These are phyloP conservation scores for Cytospora piceae DNA, from an alignment of 2,329 filamentous ascomycete genomes.

Conservation along the genomic window DNA sequence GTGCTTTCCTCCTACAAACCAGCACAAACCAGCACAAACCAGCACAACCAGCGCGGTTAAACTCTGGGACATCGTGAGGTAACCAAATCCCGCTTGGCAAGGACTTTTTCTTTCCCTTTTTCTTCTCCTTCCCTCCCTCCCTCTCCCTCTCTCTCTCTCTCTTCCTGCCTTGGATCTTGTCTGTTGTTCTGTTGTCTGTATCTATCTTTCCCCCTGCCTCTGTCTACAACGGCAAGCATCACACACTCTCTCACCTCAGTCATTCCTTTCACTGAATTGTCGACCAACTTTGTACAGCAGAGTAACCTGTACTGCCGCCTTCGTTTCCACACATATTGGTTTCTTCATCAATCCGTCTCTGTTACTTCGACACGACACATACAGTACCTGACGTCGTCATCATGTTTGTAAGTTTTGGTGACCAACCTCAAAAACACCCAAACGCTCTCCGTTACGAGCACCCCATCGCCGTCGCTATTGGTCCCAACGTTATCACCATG, in stretches of 20 bases:
- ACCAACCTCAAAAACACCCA: not conserved
- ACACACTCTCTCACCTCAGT: constrained; percentile 12
- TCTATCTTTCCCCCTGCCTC: not conserved
- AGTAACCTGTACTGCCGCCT: not conserved
- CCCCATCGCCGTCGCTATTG: not conserved
- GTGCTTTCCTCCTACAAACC: not conserved
- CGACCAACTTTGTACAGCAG: not conserved
- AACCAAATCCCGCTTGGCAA: not conserved
- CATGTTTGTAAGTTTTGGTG: constrained; percentile 21
- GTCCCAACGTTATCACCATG: not conserved
- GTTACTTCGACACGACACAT: not conserved
- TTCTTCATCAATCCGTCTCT: not conserved
- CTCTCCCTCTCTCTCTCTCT: not conserved
- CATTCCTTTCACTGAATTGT: constrained; percentile 21
- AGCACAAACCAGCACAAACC: no score
- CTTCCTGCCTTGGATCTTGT: not conserved
- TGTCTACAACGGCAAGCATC: constrained; percentile 5
- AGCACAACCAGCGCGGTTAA: no score
- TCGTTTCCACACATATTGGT: not conserved
- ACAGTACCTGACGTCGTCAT: not conserved
- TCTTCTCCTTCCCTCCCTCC: not conserved
- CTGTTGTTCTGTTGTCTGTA: not conserved
- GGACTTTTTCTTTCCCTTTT: not conserved
- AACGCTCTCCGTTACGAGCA: not conserved
- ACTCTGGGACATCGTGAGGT: not conserved